Evolutionary conservation across 345 rosid species (phyloP), one percentile per base, ranked within the genome.

Genomic region (Salix viminalis): DNA sequence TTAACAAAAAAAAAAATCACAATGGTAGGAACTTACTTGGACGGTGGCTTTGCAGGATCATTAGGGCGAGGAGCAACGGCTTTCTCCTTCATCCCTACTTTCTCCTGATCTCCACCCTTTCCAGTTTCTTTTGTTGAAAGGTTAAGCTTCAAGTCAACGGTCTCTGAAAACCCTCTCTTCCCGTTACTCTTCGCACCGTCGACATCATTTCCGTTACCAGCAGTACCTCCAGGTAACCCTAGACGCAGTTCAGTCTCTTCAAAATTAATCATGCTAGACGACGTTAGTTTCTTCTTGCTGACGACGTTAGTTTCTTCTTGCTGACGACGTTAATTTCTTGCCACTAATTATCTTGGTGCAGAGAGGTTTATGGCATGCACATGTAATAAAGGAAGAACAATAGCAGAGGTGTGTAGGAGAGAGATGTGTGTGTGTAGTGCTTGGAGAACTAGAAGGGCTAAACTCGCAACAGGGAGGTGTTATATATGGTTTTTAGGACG

Each of bases 241-340:
- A 95, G 71, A 37, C 97, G 85, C 28, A 95, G 79, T 85, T 95
- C 99, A 56, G 99, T 95, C 82, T 90, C 97, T 75, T 90, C 97
- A 26, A 93, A 95, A 71, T 95, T 87, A 66, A 95, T 95, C 84
- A 83, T 89, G 28, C 52, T 77, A 50, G 32, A 23, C 16, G 60
- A 32, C 26, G 64, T 21, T 61, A 34, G 4, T 3, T 76, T 18
- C 42, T 24, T 32, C 3, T 34, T 4, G 16, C 46, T 75, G 32
- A 23, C 16, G 60, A 32, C 26, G 64, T 21, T 61, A 34, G 4
- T 3, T 77, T 18, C 42, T 24, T 65, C 54, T 24, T 23, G 16
- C 37, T 75, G 32, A 9, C 16, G 60, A 32, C 26, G 64, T 21
- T 61, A 32, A 23, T 58, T 58, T 58, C 28, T n/a, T 39, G 44